phyloP scores from a whole-genome alignment of 208 protist species.

The Crithidia sp. region DNA sequence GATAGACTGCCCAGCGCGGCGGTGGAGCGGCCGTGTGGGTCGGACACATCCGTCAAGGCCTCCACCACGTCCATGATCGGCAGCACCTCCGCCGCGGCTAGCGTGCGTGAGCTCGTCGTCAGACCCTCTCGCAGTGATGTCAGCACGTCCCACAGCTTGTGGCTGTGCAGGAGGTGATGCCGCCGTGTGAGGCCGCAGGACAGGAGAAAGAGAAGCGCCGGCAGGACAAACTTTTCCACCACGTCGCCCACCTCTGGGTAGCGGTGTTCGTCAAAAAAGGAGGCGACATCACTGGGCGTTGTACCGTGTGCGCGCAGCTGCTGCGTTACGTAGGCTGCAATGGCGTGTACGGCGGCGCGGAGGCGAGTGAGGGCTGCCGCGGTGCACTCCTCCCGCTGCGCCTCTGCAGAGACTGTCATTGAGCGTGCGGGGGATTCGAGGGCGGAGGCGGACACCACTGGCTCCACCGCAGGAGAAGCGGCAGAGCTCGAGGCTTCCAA shows the following conservation, averaged over 20 bases:
- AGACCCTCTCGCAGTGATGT: slow-evolving; percentile 31
- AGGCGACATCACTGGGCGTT: slow-evolving; percentile 1
- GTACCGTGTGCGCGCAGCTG: slow-evolving; percentile 18
- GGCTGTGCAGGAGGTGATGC: slow-evolving; percentile 36
- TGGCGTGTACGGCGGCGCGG: neutral
- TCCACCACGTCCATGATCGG: slow-evolving; percentile 42
- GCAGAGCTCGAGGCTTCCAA: too few relatives aligned
- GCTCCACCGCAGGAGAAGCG: too few relatives aligned
- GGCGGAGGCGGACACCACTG: neutral
- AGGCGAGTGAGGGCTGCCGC: neutral
- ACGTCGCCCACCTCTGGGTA: slow-evolving; percentile 38
- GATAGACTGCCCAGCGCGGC: slow-evolving; percentile 23
- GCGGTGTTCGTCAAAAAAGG: slow-evolving; percentile 46
- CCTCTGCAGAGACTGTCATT: neutral
- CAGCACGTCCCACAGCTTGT: slow-evolving; percentile 48
- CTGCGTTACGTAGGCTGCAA: slow-evolving; percentile 41
- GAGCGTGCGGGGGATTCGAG: neutral
- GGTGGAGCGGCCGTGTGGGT: slow-evolving; percentile 24
- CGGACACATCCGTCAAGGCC: slow-evolving; percentile 36
- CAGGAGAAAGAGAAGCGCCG: slow-evolving; percentile 34
- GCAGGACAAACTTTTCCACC: slow-evolving; percentile 36
- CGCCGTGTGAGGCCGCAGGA: slow-evolving; percentile 35
- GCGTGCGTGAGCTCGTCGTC: slow-evolving; percentile 32
- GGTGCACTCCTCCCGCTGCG: neutral
- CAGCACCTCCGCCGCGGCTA: slow-evolving; percentile 37